Base-by-base conservation (phyloP, 257 asterid genomes). In the Gentiana macrophylla region DNA sequence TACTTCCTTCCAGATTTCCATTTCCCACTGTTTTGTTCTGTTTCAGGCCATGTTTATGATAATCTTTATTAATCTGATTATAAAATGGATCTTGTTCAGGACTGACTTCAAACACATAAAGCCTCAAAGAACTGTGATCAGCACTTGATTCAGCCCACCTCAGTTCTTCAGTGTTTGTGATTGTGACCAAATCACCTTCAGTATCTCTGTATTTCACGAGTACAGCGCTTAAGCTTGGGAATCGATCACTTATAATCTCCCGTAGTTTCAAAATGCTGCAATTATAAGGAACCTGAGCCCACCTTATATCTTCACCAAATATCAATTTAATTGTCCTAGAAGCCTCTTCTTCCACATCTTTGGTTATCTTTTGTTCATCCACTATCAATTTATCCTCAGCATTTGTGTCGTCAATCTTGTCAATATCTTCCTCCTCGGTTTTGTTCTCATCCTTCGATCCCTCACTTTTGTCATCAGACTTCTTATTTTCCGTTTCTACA, bases 171-270 rank as follows among this genome's bases (percentile, higher is more conserved):
- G 75, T 67, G 3, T 80, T 76, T 38, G 89, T 86, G 78, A 89
- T 82, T 45, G 97, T 89, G 50, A 89, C 76, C 72, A 89, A 75
- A 71, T 89, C 97, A 34, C 95, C 89, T 77, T 86, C 97, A 55
- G 86, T 80, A 70, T 89, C 97, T 77, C 77, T 73, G 66, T 86
- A 86, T 81, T 89, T 89, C 46, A 89, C 69, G 49, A 86, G 92
- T 53, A 80, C 74, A 3, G 82, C 81, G 62, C 66, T 74, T 9
- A 67, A 71, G 61, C 61, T 63, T 24, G 92, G 86, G 63, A 76
- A 86, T 13, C 89, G 82, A 54, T 82, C 83, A 6, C 66, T 52
- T 38, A 89, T 65, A 57, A 76, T 66, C 72, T 82, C 91, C 75
- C 84, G 65, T 24, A 88, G 76, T 72, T 62, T 72, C 67, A 74